Conservation (phyloP, 164 flowering plant species). For the Dillenia suffruticosa region DNA sequence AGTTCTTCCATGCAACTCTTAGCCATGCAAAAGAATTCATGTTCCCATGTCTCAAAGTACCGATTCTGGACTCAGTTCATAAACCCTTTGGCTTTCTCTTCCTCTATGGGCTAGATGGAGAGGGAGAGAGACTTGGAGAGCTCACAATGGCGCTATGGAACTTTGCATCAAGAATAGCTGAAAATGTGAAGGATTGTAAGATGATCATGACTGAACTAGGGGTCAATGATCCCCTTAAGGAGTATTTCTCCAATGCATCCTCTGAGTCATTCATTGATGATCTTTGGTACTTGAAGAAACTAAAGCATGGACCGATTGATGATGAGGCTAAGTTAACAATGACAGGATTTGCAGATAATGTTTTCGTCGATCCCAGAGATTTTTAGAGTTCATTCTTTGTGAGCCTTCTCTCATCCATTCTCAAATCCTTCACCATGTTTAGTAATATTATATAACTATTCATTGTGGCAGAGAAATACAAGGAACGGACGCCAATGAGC, state of each 20-base stretch:
- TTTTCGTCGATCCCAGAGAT: conserved; percentile 58
- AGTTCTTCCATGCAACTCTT: conserved; percentile 20
- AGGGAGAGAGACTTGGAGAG: conserved; percentile 49
- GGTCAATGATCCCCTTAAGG: conserved; percentile 35
- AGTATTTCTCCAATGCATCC: conserved; percentile 26
- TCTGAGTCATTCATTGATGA: conserved; percentile 36
- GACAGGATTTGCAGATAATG: conserved; percentile 20
- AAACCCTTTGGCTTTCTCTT: conserved; percentile 44
- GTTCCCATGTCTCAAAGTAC: conserved; percentile 32
- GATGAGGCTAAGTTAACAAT: conserved; percentile 5
- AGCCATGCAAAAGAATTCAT: conserved; percentile 30
- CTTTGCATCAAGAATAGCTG: conserved; percentile 37
- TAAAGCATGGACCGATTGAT: conserved; percentile 8
- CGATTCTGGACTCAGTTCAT: conserved; percentile 13
- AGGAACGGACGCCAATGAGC: no score
- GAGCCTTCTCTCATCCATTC: no score
- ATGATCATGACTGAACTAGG: conserved; percentile 41
- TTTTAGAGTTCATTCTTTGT: conserved; percentile 20
- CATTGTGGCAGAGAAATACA: no score
- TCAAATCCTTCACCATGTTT: no score
- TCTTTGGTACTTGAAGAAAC: conserved; percentile 41
- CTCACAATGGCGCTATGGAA: conserved; percentile 38
- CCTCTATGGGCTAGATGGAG: conserved; percentile 47
- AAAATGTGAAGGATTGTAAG: conserved; percentile 36
- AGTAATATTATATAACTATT: no score